Evolutionary conservation across 1,284 basidiomycete species (phyloP), one percentile per base, ranked within the genome.

Genomic region (Pisolithus thermaeus): DNA sequence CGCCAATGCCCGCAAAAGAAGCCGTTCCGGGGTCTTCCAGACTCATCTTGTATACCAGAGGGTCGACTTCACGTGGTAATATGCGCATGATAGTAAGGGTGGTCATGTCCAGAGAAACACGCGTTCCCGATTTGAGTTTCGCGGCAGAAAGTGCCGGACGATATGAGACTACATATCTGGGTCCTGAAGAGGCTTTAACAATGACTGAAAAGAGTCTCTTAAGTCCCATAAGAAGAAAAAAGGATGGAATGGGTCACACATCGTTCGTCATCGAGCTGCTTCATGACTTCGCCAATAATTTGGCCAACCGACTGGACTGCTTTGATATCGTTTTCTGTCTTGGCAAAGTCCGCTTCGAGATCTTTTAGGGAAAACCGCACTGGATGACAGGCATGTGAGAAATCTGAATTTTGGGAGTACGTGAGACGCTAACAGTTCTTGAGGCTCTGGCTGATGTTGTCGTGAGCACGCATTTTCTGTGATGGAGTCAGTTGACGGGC

Each of bases 51-150:
- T 99, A 99, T 5, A 99, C 96, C 64, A 97, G 75, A 18, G 97
- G 97, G 68, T 99, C 97, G 25, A 99, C 93, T 70, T 99, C 97
- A 59, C 97, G 83, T 7, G 97, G 97, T 30, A 99, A 76, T 56
- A 99, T 97, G 44, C 95, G 87, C 95, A 99, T 99, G 68, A 99
- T 94, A 7, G 97, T 99, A 37, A 99, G 77, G 1, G 97, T 99
- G 2, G 97, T 99, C 97, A 99, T 99, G 70, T 99, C 97, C 48
- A 99, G 83, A 55, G 94, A 96, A 55, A 99, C 97, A 58, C 97
- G 90, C 9, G 92, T 92, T 50, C 93, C 93, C 27, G 90, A 74
- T 73, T 98, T 98, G 56, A 99, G 86, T 72, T 98, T 98, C 45
- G 82, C 79, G 47, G 87, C 87, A n/a, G 95, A 92, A 45, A 97